Evolutionary conservation across 371 early-diverging fungal species (phyloP).

Genomic region (Mucor mucedo): DNA sequence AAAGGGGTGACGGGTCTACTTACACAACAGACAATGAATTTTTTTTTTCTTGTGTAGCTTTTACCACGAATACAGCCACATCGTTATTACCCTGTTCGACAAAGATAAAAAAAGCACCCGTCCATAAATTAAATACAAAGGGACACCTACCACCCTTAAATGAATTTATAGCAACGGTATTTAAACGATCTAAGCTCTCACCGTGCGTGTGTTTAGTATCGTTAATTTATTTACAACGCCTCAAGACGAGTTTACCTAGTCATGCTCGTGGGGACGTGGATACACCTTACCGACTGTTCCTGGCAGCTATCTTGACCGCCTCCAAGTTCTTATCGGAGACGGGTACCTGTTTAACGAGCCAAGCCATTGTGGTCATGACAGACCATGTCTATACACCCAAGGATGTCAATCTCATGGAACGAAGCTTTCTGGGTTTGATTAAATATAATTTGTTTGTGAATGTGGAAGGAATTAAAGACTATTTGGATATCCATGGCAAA

Average conservation of each 20-base stretch:
- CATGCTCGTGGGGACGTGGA: slow-evolving; percentile 74
- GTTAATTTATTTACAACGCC: slow-evolving; percentile 74
- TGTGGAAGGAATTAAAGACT: slow-evolving; percentile 48
- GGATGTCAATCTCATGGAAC: slow-evolving; percentile 64
- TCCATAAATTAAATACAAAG: slow-evolving; percentile 15
- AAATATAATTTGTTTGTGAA: slow-evolving; percentile 54
- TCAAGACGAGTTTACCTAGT: slow-evolving; percentile 65
- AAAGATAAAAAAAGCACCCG: slow-evolving; percentile 1
- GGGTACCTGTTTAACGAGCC: slow-evolving; percentile 60
- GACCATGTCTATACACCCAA: slow-evolving; percentile 64
- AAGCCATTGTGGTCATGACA: slow-evolving; percentile 64
- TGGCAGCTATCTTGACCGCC: slow-evolving; percentile 73
- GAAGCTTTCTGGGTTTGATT: slow-evolving; percentile 53
- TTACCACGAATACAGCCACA: slow-evolving; percentile 53
- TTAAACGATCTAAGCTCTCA: slow-evolving; percentile 45
- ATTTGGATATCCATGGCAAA: slow-evolving; percentile 49
- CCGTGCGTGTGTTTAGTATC: slow-evolving; percentile 65
- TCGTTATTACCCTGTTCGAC: slow-evolving; percentile 46
- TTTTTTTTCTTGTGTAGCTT: slow-evolving; percentile 35
- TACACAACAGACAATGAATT: background rate
- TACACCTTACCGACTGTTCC: slow-evolving; percentile 78
- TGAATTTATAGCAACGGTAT: slow-evolving; percentile 49
- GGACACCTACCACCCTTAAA: slow-evolving; percentile 40
- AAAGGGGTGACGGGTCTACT: slow-evolving; percentile 1
- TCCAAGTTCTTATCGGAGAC: slow-evolving; percentile 72